Evolutionary conservation across 2,329 filamentous ascomycete species (phyloP).

Genomic region (Penicillium olsonii): DNA sequence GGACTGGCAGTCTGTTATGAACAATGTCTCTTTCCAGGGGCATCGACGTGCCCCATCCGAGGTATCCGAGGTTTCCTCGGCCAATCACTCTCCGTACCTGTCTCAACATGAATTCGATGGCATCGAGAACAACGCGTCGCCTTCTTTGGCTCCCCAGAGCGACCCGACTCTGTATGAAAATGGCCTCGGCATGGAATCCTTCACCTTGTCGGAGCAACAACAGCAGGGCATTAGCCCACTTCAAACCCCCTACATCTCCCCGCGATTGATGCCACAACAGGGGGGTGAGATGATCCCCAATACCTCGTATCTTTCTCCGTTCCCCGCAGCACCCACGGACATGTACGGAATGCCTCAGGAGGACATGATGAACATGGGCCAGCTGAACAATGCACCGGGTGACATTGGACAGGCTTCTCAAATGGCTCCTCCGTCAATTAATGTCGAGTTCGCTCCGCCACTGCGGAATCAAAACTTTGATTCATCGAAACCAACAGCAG

Average conservation of each 20-base stretch:
- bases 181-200: slow-evolving; percentile 73
- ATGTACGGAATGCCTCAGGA: slow-evolving; percentile 53
- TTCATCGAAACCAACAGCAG: slow-evolving; percentile 62
- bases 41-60: slow-evolving; percentile 88
- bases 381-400: slow-evolving; percentile 46
- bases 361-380: slow-evolving; percentile 50
- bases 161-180: slow-evolving; percentile 75
- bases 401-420: slow-evolving; percentile 70
- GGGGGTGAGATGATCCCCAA: slow-evolving; percentile 60
- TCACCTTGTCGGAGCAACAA: slow-evolving; percentile 72
- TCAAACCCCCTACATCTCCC: slow-evolving; percentile 71
- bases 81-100: slow-evolving; percentile 79
- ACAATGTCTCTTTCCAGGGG: slow-evolving; percentile 67
- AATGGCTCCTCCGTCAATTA: slow-evolving; percentile 92
- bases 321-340: slow-evolving; percentile 50
- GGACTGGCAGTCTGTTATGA: slow-evolving; percentile 60
- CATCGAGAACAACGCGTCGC: slow-evolving; percentile 72
- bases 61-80: slow-evolving; percentile 85
- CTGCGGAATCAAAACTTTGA: slow-evolving; percentile 68
- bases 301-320: slow-evolving; percentile 50
- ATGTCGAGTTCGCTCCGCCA: slow-evolving; percentile 85
- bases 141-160: slow-evolving; percentile 71
- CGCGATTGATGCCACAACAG: slow-evolving; percentile 69
- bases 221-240: slow-evolving; percentile 59
- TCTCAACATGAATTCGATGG: slow-evolving; percentile 76